Evolutionary conservation across 768 basidiomycete genomes (phyloP).

Genomic region (Russula vinacea): DNA sequence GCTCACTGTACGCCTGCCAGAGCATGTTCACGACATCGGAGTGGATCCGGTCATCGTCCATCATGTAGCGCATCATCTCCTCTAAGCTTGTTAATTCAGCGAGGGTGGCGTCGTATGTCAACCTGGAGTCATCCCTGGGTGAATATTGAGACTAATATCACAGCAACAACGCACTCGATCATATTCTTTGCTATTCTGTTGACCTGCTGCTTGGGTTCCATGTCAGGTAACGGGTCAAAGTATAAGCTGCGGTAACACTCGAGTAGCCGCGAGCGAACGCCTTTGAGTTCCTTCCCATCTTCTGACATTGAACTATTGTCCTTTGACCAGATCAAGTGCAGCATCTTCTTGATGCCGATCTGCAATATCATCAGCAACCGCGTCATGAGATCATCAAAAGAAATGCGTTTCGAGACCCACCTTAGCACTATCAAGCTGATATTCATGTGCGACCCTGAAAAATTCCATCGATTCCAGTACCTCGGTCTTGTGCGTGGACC

Average conservation of each 20-base stretch:
- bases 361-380: conserved; percentile 34
- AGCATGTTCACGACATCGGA: conserved; percentile 83
- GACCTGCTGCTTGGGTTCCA: conserved; percentile 80
- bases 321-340: conserved; percentile 96
- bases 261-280: conserved; percentile 79
- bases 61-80: conserved; percentile 95
- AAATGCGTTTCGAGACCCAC: conserved; percentile 39
- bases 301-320: conserved; percentile 80
- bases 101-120: conserved; percentile 87
- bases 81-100: conserved; percentile 95
- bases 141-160: neutral
- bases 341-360: conserved; percentile 91
- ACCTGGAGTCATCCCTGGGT: conserved; percentile 43
- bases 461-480: conserved; percentile 87
- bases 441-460: conserved; percentile 78
- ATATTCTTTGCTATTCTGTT: conserved; percentile 94
- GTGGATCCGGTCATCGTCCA: conserved; percentile 83
- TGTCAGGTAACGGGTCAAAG: conserved; percentile 75
- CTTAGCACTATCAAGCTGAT: conserved; percentile 74
- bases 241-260: conserved; percentile 87
- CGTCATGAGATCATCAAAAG: neutral
- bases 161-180: conserved; percentile 67
- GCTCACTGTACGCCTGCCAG: conserved; percentile 94
- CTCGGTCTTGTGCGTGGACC: conserved; percentile 81
- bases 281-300: conserved; percentile 77